Conservation (phyloP, 306 rosid species). For the Trifolium repens region DNA sequence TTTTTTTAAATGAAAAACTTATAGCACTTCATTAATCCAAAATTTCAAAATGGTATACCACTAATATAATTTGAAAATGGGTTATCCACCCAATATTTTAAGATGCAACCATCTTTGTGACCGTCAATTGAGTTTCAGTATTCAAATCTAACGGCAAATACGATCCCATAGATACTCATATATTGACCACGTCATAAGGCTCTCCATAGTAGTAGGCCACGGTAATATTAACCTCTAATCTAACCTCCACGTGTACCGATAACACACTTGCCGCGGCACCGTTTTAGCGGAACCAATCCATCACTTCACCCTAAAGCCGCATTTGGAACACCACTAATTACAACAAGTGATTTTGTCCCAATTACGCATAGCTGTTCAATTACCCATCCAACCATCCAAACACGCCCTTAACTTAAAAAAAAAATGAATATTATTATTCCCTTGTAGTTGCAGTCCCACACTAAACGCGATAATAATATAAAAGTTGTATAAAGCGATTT, state of each 20-base stretch:
- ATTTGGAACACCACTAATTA: slow-evolving; percentile 38
- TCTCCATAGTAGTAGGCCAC: slow-evolving; percentile 41
- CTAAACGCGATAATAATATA: neutral
- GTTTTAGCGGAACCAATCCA: slow-evolving; percentile 41
- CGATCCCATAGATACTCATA: neutral
- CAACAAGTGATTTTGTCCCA: slow-evolving; percentile 3
- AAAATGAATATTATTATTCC: slow-evolving; percentile 33
- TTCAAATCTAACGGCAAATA: slow-evolving; percentile 28
- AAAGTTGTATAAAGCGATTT: slow-evolving; percentile 14
- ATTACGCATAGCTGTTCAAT: neutral
- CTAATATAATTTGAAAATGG: too few relatives aligned
- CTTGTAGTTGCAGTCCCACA: slow-evolving; percentile 31
- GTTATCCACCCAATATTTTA: too few relatives aligned
- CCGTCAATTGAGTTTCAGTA: neutral
- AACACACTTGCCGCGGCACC: slow-evolving; percentile 39
- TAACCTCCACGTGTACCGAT: slow-evolving; percentile 39
- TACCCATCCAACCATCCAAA: slow-evolving; percentile 18
- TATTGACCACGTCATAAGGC: slow-evolving; percentile 42
- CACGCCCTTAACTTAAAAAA: slow-evolving; percentile 36
- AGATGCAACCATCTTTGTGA: neutral
- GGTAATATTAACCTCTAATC: slow-evolving; percentile 16
- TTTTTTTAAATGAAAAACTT: too few relatives aligned
- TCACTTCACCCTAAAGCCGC: slow-evolving; percentile 20
- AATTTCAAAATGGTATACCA: too few relatives aligned
- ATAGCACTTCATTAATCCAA: too few relatives aligned